Evolutionary conservation across 2,329 filamentous ascomycete species (phyloP), one percentile per base, ranked within the genome.

Genomic region (Fusarium musae): DNA sequence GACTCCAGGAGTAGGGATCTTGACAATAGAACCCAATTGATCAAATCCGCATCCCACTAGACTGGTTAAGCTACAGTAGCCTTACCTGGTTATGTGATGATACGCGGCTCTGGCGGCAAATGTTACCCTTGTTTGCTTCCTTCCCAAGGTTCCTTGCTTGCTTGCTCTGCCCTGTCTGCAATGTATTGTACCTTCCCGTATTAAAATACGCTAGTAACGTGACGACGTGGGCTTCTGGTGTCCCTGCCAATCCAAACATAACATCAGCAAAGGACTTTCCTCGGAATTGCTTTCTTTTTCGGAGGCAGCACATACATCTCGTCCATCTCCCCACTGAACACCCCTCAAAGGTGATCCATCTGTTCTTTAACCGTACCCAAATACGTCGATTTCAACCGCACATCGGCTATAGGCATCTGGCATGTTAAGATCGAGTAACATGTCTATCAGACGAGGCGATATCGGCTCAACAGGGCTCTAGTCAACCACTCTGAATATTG

Each of bases 61-160:
- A 60, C 60, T 63, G 58, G 49, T 68, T 47, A 44, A 67, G 23
- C 30, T 67, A 43, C 47, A 61, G 60, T 39, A 66, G 46, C 28
- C 62, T 66, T 36, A 36, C 15, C 34, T 16, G 15, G 34, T 17
- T 52, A 36, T 40, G 42, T 50, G 40, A 61, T 49, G 60, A 66
- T 42, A 36, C 56, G 74, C 75, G 74, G 76, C 71, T 77, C 73
- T 69, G 73, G 76, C 76, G 76, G 76, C 71, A 76, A 72, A 60
- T 59, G 34, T 28, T 64, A 44, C 52, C 53, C 65, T 57, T 69
- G 66, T 36, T 34, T 34, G 9, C 28, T 32, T 19, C 17, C 19
- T 21, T 49, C 19, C 34, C 13, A 34, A 34, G 34, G 34, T 34
- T 34, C 34, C 16, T 32, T 54, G 30, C n/a, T 32, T 49, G 28